Conservation (phyloP, 192 early-diverging fungal species). For the Backusella sp. region DNA sequence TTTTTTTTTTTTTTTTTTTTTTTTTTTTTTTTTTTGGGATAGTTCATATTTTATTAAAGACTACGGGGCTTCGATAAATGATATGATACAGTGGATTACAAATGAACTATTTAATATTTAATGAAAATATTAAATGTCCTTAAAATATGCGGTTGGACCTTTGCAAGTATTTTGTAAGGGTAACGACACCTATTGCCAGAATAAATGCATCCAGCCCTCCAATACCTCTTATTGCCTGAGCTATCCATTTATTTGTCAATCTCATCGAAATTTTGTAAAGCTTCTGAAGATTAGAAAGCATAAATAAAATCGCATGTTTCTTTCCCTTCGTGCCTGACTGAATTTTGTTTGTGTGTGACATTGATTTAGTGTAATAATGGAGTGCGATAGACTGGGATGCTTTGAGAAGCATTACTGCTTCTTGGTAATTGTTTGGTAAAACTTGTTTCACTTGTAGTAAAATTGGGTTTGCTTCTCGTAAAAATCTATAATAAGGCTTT, state of each 20-base stretch:
- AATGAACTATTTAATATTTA: background rate
- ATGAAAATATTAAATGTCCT: background rate
- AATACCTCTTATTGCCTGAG: background rate
- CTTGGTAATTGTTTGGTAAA: background rate
- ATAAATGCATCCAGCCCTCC: constrained; percentile 5
- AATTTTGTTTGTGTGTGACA: background rate
- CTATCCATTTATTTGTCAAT: background rate
- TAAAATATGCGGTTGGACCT: constrained; percentile 7
- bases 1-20: too few relatives aligned
- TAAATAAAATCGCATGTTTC: background rate
- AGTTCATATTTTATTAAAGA: background rate
- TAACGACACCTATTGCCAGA: background rate
- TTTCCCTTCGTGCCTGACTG: background rate
- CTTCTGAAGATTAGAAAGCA: background rate
- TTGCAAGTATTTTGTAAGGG: background rate
- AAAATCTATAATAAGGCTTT: background rate
- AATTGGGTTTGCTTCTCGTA: background rate
- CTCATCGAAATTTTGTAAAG: background rate
- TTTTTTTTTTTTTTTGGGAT: background rate
- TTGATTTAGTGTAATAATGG: background rate
- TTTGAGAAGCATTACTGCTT: background rate
- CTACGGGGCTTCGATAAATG: background rate
- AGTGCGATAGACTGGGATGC: background rate
- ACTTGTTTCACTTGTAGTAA: background rate
- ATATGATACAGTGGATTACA: background rate